Evolutionary conservation across 805 yeast genomes (phyloP).

Genomic region (Metschnikowia gelsemii): DNA sequence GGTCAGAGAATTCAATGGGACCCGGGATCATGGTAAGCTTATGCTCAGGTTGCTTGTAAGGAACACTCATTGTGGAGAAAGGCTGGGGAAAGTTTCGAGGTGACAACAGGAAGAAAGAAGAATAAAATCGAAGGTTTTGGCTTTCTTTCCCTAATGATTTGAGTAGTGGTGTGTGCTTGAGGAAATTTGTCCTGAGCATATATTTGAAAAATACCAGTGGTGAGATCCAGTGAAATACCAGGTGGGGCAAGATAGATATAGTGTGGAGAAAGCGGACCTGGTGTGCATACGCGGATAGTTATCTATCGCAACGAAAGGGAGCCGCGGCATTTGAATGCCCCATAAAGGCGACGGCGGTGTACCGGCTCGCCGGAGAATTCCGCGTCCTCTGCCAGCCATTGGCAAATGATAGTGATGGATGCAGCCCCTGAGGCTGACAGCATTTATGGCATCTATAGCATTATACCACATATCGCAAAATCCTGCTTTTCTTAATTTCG

Average conservation of each 20-base stretch:
- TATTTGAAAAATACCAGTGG: neutral
- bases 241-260: constrained; percentile 4
- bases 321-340: too few relatives aligned
- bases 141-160: neutral
- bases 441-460: too few relatives aligned
- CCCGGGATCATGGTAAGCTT: constrained; percentile 72
- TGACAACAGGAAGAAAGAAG: neutral
- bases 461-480: too few relatives aligned
- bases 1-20: constrained; percentile 80
- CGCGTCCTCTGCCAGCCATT: constrained; percentile 6
- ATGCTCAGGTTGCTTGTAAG: constrained; percentile 44
- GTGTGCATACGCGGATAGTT: constrained; percentile 2
- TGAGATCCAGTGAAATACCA: neutral
- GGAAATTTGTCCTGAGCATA: constrained; percentile 3
- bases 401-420: neutral
- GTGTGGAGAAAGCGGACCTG: constrained; percentile 7
- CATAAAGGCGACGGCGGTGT: too few relatives aligned
- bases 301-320: neutral
- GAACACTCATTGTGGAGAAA: constrained; percentile 28
- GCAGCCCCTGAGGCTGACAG: too few relatives aligned
- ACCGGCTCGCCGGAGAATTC: constrained; percentile 7
- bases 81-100: neutral
- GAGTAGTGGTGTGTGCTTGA: neutral
- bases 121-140: neutral
- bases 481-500: too few relatives aligned